Evolutionary conservation across 306 rosid genomes (phyloP), one percentile per base, ranked within the genome.

Genomic region (Canavalia gladiata): DNA sequence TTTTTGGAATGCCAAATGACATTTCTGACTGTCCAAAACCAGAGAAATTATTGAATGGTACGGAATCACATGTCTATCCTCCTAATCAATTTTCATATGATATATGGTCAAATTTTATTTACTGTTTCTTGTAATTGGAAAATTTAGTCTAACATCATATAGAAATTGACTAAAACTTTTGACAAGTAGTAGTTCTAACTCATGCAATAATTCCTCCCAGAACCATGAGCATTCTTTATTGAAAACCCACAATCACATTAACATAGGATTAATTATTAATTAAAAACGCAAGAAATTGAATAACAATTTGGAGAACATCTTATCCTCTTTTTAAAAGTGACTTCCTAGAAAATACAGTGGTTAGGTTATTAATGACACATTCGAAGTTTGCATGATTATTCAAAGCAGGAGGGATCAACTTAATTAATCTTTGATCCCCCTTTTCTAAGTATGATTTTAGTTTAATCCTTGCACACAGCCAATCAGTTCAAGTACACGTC

Each of bases 401-500:
- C 29, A 13, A 37, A n/a, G 29, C 47, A 37, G 81, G 41, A 5
- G 11, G 12, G 11, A 45, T 51, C 30, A 41, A 4, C 51, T 64
- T 71, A 25, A 75, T 66, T 43, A 9, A 70, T 52, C 37, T 50
- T 30, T 11, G 37, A 12, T 55, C 29, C 54, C 31, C 25, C 25
- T 18, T 18, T 18, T 18, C 25, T 18, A 18, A 18, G 25, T 62
- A 25, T 58, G 66, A 60, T 41, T 50, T 54, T 50, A 70, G 18
- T 25, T 64, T 64, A 34, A 52, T 70, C 74, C 52, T 67, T 67
- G 37, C 56, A 65, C 82, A 25, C 12, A 60, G 67, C 76, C 66
- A 37, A 62, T 37, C 41, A 67, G 37, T 51, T 73, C 68, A 86
- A 34, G 13, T 30, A 82, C 50, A 82, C 72, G 76, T 82, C 72